These are phyloP conservation scores for Microbotryum saponariae DNA, from an alignment of 1,284 basidiomycete genomes.

Conservation along the genomic window DNA sequence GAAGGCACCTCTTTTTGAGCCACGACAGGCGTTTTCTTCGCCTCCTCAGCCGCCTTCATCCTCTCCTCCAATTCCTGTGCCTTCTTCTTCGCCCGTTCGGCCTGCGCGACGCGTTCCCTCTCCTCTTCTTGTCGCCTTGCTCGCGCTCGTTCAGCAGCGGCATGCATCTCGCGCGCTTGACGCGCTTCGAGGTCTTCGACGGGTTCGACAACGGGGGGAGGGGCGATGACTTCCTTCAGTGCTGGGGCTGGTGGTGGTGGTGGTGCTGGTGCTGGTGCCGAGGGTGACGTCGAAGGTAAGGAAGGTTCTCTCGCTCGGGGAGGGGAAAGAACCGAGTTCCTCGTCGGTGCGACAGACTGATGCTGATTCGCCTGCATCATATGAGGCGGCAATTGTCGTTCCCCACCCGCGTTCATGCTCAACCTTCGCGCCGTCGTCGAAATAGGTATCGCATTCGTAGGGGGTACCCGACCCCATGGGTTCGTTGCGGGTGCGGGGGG, in stretches of 20 bases:
- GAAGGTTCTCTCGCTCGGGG: constrained; percentile 1
- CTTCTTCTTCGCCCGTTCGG: constrained; percentile 74
- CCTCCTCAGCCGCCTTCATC: constrained; percentile 49
- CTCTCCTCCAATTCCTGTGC: constrained; percentile 74
- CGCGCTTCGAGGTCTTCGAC: constrained; percentile 59
- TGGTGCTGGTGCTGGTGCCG: constrained; percentile 2
- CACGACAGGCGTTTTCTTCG: not conserved
- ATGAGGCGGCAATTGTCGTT: constrained; percentile 38
- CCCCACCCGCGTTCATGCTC: constrained; percentile 32
- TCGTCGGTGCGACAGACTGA: no score
- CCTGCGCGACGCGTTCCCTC: constrained; percentile 69
- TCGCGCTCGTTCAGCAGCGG: constrained; percentile 76
- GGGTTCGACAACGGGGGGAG: constrained; percentile 33
- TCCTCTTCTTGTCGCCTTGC: constrained; percentile 67
- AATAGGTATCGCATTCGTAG: no score
- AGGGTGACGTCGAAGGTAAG: not conserved
- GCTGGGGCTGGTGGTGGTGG: constrained; percentile 1
- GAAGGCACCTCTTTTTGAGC: not conserved
- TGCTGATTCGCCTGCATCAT: constrained; percentile 11
- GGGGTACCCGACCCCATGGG: no score
- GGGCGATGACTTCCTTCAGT: constrained; percentile 6
- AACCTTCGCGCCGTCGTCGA: constrained; percentile 34
- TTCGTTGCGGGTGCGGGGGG: no score
- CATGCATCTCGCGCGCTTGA: constrained; percentile 78
- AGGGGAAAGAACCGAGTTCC: constrained; percentile 1